Conservation (phyloP, 352 stramenopile genomes). For the Phytophthora sojae region DNA sequence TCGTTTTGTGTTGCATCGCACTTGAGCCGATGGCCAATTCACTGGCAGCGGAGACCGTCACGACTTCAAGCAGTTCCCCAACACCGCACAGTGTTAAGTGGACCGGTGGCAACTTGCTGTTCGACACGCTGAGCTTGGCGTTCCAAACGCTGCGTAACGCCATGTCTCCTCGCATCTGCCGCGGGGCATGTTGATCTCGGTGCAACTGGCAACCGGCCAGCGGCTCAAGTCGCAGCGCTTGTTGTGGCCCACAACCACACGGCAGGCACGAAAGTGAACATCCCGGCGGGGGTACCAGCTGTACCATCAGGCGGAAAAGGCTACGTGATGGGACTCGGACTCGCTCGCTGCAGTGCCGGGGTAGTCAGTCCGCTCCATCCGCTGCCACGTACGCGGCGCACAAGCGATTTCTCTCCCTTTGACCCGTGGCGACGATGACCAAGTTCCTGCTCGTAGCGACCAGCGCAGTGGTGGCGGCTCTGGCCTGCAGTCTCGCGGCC, state of each 20-base stretch:
- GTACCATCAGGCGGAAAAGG: slow-evolving; percentile 31
- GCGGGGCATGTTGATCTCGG: neutral
- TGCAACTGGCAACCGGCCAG: neutral
- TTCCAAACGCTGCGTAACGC: neutral
- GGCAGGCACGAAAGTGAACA: slow-evolving; percentile 30
- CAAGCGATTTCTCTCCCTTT: slow-evolving; percentile 30
- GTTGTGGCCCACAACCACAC: slow-evolving; percentile 27
- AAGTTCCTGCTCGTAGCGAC: slow-evolving; percentile 20
- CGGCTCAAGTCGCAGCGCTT: slow-evolving; percentile 2
- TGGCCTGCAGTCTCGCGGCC: slow-evolving; percentile 19
- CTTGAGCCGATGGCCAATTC: too few relatives aligned
- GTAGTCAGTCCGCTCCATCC: slow-evolving; percentile 30
- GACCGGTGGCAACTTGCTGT: neutral
- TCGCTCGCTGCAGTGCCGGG: slow-evolving; percentile 1
- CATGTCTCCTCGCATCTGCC: neutral
- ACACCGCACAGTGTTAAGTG: too few relatives aligned
- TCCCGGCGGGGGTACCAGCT: slow-evolving; percentile 19
- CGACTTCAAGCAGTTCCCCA: too few relatives aligned
- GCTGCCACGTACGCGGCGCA: slow-evolving; percentile 28
- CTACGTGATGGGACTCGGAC: slow-evolving; percentile 24
- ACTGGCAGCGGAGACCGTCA: too few relatives aligned
- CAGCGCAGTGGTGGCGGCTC: slow-evolving; percentile 7
- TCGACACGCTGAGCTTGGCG: neutral
- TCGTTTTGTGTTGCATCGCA: too few relatives aligned
- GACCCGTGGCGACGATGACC: slow-evolving; percentile 2